Percentiles rank a stretch among this genome's conserved stretches.
These are phyloP conservation scores for Colletotrichum lindemuthianum DNA, from an alignment of 2,329 filamentous ascomycete genomes.

Conservation along the genomic window DNA sequence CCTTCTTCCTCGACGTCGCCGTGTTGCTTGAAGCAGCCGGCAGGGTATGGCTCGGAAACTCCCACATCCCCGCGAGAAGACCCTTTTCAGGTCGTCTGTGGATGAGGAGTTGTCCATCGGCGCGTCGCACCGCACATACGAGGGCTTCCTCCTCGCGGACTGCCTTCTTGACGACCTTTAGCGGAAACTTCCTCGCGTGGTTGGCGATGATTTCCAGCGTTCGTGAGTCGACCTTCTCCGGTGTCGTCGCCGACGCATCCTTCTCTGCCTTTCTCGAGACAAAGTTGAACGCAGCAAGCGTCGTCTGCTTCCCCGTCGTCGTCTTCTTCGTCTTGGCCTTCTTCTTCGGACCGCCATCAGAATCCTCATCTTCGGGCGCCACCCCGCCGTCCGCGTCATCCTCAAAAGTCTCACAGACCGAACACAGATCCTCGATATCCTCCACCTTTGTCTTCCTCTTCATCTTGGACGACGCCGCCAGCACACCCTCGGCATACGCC, in stretches of 20 bases:
- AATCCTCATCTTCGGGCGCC: conserved; percentile 16
- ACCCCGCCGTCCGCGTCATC: conserved; percentile 43
- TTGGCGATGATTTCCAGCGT: conserved; percentile 48
- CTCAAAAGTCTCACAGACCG: conserved; percentile 58
- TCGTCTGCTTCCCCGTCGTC: conserved; percentile 42
- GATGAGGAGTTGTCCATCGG: conserved; percentile 57
- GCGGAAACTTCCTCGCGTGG: conserved; percentile 62
- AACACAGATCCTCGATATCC: conserved; percentile 64
- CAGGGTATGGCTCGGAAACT: conserved; percentile 60
- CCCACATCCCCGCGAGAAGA: conserved; percentile 65
- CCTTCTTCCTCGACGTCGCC: conserved; percentile 45
- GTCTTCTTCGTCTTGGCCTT: conserved; percentile 23
- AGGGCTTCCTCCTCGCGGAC: conserved; percentile 62
- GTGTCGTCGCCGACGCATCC: conserved; percentile 13
- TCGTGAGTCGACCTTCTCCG: conserved; percentile 32
- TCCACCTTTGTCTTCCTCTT: conserved; percentile 36
- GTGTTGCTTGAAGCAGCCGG: conserved; percentile 41
- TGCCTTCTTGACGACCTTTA: conserved; percentile 62
- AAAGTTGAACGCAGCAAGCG: conserved; percentile 47
- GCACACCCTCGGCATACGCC: conserved; percentile 58
- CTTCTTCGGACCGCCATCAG: conserved; percentile 26
- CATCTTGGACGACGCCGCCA: conserved; percentile 40
- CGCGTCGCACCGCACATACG: conserved; percentile 61
- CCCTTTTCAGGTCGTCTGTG: conserved; percentile 63
- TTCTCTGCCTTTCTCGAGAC: conserved; percentile 41